These are phyloP conservation scores for Pseudogymnoascus sp. DNA, from an alignment of 2,329 filamentous ascomycete species.

Conservation along the genomic window DNA sequence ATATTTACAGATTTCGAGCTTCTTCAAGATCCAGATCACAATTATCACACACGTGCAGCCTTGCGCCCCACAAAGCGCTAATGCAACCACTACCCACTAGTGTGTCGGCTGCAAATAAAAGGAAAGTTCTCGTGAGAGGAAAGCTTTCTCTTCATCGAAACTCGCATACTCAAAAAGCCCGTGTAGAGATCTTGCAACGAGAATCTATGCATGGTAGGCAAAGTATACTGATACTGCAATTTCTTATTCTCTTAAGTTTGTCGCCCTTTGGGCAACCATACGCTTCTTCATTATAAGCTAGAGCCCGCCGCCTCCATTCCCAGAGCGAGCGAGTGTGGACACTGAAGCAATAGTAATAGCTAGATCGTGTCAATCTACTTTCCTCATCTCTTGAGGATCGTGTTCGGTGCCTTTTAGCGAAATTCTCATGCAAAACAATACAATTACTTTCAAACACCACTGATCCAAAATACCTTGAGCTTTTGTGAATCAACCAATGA, in stretches of 20 bases:
- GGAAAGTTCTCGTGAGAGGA: not conserved
- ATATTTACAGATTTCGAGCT: not conserved
- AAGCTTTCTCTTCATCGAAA: slow-evolving; percentile 6
- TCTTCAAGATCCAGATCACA: not conserved
- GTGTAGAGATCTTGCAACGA: slow-evolving; percentile 9
- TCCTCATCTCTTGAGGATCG: slow-evolving; percentile 6
- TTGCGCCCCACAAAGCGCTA: not conserved
- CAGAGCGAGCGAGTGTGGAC: slow-evolving; percentile 50
- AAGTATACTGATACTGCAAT: not conserved
- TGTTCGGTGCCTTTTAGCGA: slow-evolving; percentile 6
- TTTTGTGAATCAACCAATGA: not conserved
- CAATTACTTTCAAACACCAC: not conserved
- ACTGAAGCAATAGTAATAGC: slow-evolving; percentile 46
- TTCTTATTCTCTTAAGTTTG: not conserved
- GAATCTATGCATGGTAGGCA: slow-evolving; percentile 1
- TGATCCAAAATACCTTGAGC: not conserved
- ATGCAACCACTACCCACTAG: slow-evolving; percentile 6
- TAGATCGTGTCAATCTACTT: slow-evolving; percentile 19
- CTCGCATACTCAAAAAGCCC: slow-evolving; percentile 1
- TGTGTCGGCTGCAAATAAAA: slow-evolving; percentile 2
- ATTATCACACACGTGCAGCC: not conserved
- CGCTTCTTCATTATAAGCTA: slow-evolving; percentile 36
- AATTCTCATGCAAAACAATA: not conserved
- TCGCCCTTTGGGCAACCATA: slow-evolving; percentile 3
- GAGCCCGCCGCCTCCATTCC: slow-evolving; percentile 45